These are phyloP conservation scores for Canna indica DNA, from an alignment of 176 grass and related monocot genomes.

Conservation along the genomic window DNA sequence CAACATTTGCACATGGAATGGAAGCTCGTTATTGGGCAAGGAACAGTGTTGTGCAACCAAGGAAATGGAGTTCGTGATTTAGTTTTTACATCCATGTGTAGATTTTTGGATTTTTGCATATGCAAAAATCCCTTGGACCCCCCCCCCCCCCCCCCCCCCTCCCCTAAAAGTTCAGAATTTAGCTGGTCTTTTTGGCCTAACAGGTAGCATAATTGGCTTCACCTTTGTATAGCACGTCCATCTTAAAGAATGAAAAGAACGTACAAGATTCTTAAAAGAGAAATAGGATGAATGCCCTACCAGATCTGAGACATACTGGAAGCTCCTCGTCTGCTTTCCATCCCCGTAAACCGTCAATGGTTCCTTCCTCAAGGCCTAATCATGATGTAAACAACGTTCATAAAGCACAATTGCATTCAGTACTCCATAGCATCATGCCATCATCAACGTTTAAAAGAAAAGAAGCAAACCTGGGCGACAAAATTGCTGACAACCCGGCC, in stretches of 20 bases:
- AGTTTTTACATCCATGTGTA: too few species aligned
- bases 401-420: background rate
- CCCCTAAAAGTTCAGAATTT: too few species aligned
- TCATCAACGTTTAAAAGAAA: background rate
- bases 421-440: background rate
- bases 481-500: constrained; percentile 95
- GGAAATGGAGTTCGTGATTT: too few species aligned
- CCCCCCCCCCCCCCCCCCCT: too few species aligned
- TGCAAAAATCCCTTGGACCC: too few species aligned
- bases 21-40: too few species aligned
- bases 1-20: too few species aligned
- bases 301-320: constrained; percentile 96
- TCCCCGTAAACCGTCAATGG: constrained; percentile 90
- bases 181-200: background rate
- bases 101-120: too few species aligned
- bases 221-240: too few species aligned
- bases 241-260: too few species aligned
- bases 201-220: background rate
- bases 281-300: constrained; percentile 33
- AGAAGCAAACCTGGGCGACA: constrained; percentile 57
- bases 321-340: constrained; percentile 96
- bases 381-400: constrained; percentile 1
- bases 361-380: constrained; percentile 81
- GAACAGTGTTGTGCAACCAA: too few species aligned
- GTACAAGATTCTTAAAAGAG: background rate